Evolutionary conservation across 306 rosid species (phyloP).

Genomic region (Amphicarpaea edgeworthii): DNA sequence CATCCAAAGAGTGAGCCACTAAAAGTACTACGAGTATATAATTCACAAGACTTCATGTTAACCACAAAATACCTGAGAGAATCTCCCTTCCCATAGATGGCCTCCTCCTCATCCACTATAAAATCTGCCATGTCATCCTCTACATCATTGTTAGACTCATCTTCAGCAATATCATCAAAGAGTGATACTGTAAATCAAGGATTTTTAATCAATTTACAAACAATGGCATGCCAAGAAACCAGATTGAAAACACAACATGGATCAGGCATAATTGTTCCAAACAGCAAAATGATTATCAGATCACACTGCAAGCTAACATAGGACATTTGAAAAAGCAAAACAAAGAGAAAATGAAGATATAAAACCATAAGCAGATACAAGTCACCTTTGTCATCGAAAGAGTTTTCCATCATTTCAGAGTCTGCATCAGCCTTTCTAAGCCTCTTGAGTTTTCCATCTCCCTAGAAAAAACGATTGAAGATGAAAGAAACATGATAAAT

Average conservation of each 20-base stretch:
- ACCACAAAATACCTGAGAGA: slow-evolving; percentile 44
- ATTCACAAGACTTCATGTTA: too few species aligned
- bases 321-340: slow-evolving; percentile 11
- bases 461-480: slow-evolving; percentile 38
- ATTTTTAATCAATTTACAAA: slow-evolving; percentile 30
- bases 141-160: slow-evolving; percentile 34
- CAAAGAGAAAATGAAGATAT: background rate
- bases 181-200: slow-evolving; percentile 45
- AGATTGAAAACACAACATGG: background rate
- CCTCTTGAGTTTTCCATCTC: slow-evolving; percentile 49
- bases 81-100: slow-evolving; percentile 31
- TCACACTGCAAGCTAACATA: background rate
- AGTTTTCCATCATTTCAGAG: slow-evolving; percentile 20
- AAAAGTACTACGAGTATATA: slow-evolving; percentile 8
- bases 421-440: slow-evolving; percentile 47
- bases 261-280: slow-evolving; percentile 17
- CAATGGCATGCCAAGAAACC: slow-evolving; percentile 18
- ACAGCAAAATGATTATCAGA: slow-evolving; percentile 18
- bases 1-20: slow-evolving; percentile 26
- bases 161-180: slow-evolving; percentile 42
- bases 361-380: slow-evolving; percentile 26
- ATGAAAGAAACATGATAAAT: slow-evolving; percentile 34
- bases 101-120: slow-evolving; percentile 48
- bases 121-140: slow-evolving; percentile 58
- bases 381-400: slow-evolving; percentile 46